Evolutionary conservation across 2,329 filamentous ascomycete genomes (phyloP).

Genomic region (Ceratocystiopsis sp.): DNA sequence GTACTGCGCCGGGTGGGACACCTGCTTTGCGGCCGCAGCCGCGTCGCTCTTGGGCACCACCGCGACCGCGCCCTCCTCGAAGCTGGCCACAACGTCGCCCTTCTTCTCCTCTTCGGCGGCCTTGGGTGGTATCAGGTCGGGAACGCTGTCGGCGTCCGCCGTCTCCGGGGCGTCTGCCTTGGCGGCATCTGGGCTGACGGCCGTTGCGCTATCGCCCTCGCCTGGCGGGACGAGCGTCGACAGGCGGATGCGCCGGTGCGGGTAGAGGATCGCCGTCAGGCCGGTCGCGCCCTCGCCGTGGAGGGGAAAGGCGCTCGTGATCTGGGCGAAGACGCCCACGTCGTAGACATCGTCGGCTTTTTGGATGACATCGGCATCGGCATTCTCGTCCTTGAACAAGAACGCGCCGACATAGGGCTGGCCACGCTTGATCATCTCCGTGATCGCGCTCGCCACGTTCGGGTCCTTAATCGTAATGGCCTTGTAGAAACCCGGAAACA

Average conservation of each 20-base stretch:
- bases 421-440: conserved; percentile 90
- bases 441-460: conserved; percentile 78
- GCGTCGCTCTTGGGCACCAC: conserved; percentile 29
- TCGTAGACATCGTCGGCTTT: conserved; percentile 85
- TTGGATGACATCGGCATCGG: conserved; percentile 86
- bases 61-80: conserved; percentile 65
- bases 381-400: conserved; percentile 88
- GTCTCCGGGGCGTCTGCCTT: conserved; percentile 22
- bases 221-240: conserved; percentile 60
- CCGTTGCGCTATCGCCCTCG: background rate
- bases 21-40: background rate
- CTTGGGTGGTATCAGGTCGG: conserved; percentile 43
- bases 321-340: conserved; percentile 91
- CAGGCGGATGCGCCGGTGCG: conserved; percentile 84
- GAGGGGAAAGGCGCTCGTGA: conserved; percentile 89
- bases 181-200: background rate
- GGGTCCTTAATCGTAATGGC: conserved; percentile 92
- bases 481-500: conserved; percentile 98
- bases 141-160: conserved; percentile 30
- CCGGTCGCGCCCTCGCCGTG: conserved; percentile 69
- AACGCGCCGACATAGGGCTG: conserved; percentile 97
- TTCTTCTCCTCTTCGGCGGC: conserved; percentile 38
- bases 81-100: conserved; percentile 91
- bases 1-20: conserved; percentile 25
- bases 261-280: conserved; percentile 87